Conservation (phyloP, 116 monocot species). For the Posidonia oceanica region DNA sequence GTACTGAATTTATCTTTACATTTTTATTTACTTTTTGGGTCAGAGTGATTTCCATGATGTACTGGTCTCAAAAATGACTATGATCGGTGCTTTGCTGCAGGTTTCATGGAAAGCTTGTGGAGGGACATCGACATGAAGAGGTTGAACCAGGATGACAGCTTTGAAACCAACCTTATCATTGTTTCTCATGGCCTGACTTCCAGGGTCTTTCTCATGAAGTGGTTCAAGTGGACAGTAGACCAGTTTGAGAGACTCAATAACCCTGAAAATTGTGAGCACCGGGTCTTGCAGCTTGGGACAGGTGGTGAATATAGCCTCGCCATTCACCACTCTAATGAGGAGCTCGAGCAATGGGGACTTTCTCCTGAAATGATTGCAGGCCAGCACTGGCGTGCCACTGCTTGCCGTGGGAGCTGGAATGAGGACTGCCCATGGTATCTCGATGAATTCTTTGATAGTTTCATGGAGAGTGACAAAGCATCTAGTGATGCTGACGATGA, state of each 20-base stretch:
- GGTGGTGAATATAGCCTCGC: conserved; percentile 76
- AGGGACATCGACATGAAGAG: conserved; percentile 91
- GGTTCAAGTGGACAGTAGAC: conserved; percentile 99
- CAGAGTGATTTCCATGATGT: too few species aligned
- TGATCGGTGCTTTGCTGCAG: conserved; percentile 15
- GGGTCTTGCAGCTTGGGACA: conserved; percentile 77
- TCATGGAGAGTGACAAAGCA: conserved; percentile 12
- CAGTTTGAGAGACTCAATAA: conserved; percentile 88
- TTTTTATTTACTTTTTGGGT: too few species aligned
- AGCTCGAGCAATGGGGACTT: conserved; percentile 76
- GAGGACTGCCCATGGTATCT: conserved; percentile 34
- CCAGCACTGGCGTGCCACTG: conserved; percentile 67
- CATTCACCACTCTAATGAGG: conserved; percentile 54
- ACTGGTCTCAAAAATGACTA: too few species aligned
- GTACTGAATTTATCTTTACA: too few species aligned
- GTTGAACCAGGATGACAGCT: conserved; percentile 42
- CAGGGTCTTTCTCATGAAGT: conserved; percentile 91
- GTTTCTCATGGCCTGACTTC: conserved; percentile 79
- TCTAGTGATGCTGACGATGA: neutral
- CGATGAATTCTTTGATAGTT: conserved; percentile 28
- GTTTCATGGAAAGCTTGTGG: conserved; percentile 90
- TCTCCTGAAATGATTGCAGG: conserved; percentile 86
- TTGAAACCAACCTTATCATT: conserved; percentile 72
- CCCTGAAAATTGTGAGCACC: conserved; percentile 64
- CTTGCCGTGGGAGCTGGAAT: conserved; percentile 22